Base-by-base conservation (phyloP, 1,284 basidiomycete genomes). In the Rhodotorula glutinis region DNA sequence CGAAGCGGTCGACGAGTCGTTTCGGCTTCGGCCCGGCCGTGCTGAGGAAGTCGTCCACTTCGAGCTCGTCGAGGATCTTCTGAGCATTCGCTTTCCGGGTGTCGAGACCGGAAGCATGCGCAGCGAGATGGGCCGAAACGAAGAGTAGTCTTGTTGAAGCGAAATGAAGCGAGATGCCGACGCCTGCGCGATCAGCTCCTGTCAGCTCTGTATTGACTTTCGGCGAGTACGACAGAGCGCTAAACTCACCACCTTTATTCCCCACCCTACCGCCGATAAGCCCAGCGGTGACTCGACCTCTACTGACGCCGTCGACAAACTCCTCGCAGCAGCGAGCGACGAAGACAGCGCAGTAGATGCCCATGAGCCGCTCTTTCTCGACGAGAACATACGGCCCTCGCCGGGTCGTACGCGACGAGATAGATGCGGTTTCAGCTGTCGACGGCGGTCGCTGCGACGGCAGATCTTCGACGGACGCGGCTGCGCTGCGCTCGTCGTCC, bases 61-160 rank as follows among this genome's bases (percentile, higher is more conserved):
- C 58, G 23, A 85, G 76, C 66, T 83, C 83, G 4, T 78, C 74
- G 66, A 83, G 81, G 77, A 85, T 84, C 76, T 79, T 79, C 40
- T 64, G 66, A 2, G 79, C 76, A 62, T 80, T 80, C 4, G 76
- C 76, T n/a, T 79, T 67, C 21, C 79, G 75, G 4, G 77, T 71
- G 14, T 76, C 77, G 0, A 79, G 72, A 16, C 69, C 73, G 74
- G 75, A 47, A 1, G 88, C 88, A 71, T 92, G 90, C 3, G 90
- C 90, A 0, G 91, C 89, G n/a, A 94, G 81, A 78, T 94, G 92
- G 1, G 89, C 88, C 73, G 92, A 93, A 71, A 94, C 79, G 76
- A 94, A 92, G 21, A 94, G 81, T 44, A 93, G 81, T 0, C 89
- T 87, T 10, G 85, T 86, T 8, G 85, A 85, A 57, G 84, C 86